These are phyloP conservation scores for Pycnococcus provasolii DNA, from an alignment of 139 green algal species.

Conservation along the genomic window DNA sequence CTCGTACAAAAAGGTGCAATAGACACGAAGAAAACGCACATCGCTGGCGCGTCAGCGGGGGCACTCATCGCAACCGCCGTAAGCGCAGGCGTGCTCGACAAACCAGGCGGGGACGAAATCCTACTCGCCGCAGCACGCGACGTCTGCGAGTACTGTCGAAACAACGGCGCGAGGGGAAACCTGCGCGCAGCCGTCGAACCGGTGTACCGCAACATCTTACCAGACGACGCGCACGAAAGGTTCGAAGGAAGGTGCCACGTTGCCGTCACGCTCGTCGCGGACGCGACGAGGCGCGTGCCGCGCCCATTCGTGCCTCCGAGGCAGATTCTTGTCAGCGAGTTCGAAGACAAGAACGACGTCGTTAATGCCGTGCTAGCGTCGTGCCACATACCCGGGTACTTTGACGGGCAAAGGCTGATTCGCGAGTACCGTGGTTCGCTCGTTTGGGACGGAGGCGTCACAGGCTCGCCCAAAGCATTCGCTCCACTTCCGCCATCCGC, in stretches of 20 bases:
- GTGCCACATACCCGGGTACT: slow-evolving; percentile 16
- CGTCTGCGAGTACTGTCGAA: background rate
- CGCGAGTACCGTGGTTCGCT: too few species aligned
- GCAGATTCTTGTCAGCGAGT: background rate
- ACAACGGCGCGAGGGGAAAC: slow-evolving; percentile 3
- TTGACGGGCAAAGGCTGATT: too few species aligned
- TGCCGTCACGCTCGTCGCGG: background rate
- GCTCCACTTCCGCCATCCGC: too few species aligned
- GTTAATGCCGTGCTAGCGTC: slow-evolving; percentile 5
- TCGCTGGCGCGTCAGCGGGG: slow-evolving; percentile 11
- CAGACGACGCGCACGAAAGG: slow-evolving; percentile 2
- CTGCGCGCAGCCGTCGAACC: background rate
- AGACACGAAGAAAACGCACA: background rate
- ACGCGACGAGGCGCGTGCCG: too few species aligned
- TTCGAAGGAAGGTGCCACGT: slow-evolving; percentile 5
- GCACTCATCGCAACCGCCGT: slow-evolving; percentile 2
- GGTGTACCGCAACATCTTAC: background rate
- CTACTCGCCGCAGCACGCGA: background rate
- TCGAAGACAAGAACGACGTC: slow-evolving; percentile 6
- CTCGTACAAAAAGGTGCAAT: background rate
- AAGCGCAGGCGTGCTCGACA: background rate
- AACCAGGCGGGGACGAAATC: slow-evolving; percentile 2
- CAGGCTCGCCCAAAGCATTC: too few species aligned
- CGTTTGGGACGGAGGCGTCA: too few species aligned
- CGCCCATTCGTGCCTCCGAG: too few species aligned